A percentile compares a stretch with the other conserved stretches of the same genome.
These are phyloP conservation scores for Ophiocordyceps camponoti-saundersi DNA, from an alignment of 2,329 filamentous ascomycete species.

Conservation along the genomic window DNA sequence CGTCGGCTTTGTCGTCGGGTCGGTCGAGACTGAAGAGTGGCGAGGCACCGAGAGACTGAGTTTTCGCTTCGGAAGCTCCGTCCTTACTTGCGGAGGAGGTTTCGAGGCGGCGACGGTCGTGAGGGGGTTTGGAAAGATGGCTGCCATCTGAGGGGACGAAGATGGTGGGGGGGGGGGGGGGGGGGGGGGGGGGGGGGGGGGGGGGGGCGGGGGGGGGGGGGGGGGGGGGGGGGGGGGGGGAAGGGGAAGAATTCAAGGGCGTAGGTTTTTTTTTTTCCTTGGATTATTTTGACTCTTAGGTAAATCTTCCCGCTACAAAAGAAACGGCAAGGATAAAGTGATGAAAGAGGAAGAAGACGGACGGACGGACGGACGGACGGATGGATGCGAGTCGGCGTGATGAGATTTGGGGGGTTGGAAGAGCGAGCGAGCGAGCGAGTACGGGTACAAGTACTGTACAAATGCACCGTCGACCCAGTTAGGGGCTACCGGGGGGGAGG, in stretches of 20 bases:
- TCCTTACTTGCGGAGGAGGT: conserved; percentile 8
- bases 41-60: conserved; percentile 9
- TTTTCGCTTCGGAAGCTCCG: conserved; percentile 4
- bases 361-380: conserved; percentile 5
- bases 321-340: too few species aligned
- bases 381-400: conserved; percentile 1
- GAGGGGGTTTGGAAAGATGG: conserved; percentile 19
- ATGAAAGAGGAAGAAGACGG: conserved; percentile 4
- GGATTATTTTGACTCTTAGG: not conserved
- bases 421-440: conserved; percentile 5
- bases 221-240: conserved; percentile 8
- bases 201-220: conserved; percentile 10
- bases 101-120: conserved; percentile 12
- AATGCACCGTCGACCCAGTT: not conserved
- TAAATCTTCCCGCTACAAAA: too few species aligned
- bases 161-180: conserved; percentile 5
- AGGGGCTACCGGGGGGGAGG: not conserved
- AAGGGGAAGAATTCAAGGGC: not conserved
- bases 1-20: conserved; percentile 8
- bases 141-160: conserved; percentile 27
- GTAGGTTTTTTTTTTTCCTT: not conserved
- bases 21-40: conserved; percentile 10
- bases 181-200: conserved; percentile 9
- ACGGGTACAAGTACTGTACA: conserved; percentile 2
- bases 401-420: not conserved